A percentile compares a stretch with the other conserved stretches of the same genome.
Evolutionary conservation across 1,284 basidiomycete species (phyloP).

Genomic region (Cronartium ribicola): DNA sequence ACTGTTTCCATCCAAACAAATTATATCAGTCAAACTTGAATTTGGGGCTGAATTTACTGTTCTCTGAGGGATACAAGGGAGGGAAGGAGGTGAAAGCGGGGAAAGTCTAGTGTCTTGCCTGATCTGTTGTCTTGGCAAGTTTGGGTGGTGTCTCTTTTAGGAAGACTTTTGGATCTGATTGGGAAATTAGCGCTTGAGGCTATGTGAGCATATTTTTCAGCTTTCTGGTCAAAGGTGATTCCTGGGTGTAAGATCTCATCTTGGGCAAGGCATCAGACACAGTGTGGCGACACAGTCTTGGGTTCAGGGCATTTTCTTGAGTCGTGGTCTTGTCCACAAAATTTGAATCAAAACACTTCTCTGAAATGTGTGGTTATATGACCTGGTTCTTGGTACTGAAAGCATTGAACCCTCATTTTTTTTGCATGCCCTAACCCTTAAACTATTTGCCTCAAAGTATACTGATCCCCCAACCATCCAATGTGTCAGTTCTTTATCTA

Average conservation of each 20-base stretch:
- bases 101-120: background rate
- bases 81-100: background rate
- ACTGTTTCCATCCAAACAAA: background rate
- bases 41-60: background rate
- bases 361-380: background rate
- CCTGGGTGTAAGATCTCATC: background rate
- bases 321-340: background rate
- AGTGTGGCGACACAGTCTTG: background rate
- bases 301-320: background rate
- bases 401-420: slow-evolving; percentile 2
- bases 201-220: background rate
- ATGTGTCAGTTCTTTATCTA: background rate
- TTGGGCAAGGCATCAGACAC: background rate
- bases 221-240: background rate
- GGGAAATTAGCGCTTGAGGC: background rate
- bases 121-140: background rate
- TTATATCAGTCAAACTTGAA: background rate
- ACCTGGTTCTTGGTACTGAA: too few species aligned
- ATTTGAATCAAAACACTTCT: background rate
- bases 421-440: background rate
- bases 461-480: background rate
- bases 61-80: background rate
- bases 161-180: background rate
- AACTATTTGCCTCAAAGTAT: too few species aligned
- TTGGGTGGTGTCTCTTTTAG: background rate